These are phyloP conservation scores for Sporisorium sorghi DNA, from an alignment of 1,284 basidiomycete genomes.

Conservation along the genomic window DNA sequence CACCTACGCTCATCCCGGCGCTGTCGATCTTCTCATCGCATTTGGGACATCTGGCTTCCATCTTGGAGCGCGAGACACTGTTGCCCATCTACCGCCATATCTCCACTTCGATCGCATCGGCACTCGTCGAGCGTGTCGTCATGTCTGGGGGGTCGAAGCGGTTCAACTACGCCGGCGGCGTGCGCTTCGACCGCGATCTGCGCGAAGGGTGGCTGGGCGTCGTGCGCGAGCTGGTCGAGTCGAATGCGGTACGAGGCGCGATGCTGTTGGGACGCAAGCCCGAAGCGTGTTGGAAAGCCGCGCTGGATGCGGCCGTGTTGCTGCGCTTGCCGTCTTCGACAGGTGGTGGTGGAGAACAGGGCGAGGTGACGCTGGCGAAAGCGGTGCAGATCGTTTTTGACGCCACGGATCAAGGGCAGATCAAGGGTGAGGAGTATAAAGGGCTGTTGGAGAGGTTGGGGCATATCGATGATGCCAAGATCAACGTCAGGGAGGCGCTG, in stretches of 20 bases:
- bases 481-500: conserved; percentile 39
- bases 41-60: conserved; percentile 50
- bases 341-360: not conserved
- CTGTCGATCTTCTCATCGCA: conserved; percentile 59
- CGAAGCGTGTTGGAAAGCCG: conserved; percentile 42
- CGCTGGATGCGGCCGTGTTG: conserved; percentile 24
- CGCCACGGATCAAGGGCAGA: conserved; percentile 5
- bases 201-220: conserved; percentile 61
- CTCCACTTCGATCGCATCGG: conserved; percentile 21
- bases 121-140: conserved; percentile 61
- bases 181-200: conserved; percentile 50
- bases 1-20: conserved; percentile 53
- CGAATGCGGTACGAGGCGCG: not conserved
- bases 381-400: conserved; percentile 37
- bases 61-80: conserved; percentile 45
- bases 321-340: conserved; percentile 22
- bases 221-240: conserved; percentile 25
- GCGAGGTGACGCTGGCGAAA: conserved; percentile 23
- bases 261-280: conserved; percentile 51
- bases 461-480: conserved; percentile 18
- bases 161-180: conserved; percentile 28
- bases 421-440: conserved; percentile 10
- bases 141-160: conserved; percentile 49
- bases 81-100: conserved; percentile 59
- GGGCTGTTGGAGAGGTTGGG: conserved; percentile 21